Conservation (phyloP, 345 rosid species). For the sweet orange (Citrus sinensis) region DVS_A1.0 CM039163.1:50796001-50796500, state of each 20-base stretch:
- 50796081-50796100: slow-evolving; percentile 18
- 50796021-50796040: slow-evolving; percentile 57
- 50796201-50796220: slow-evolving; percentile 11
- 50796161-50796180: slow-evolving; percentile 41
- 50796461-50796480: background rate
- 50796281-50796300: background rate
- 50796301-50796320: background rate
- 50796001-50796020: slow-evolving; percentile 37
- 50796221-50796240: background rate
- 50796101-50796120: slow-evolving; percentile 28
- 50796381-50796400: background rate
- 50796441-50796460: background rate
- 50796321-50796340: background rate
- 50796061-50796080: slow-evolving; percentile 23
- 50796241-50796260: background rate
- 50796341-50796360: background rate
- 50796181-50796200: slow-evolving; percentile 69
- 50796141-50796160: slow-evolving; percentile 66
- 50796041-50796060: slow-evolving; percentile 85
- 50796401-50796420: background rate
- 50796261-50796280: background rate
- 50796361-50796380: no score
- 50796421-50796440: background rate
- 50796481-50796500: no score
- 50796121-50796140: slow-evolving; percentile 77